Base-by-base conservation (phyloP, 352 stramenopile genomes). In the Phytophthora nicotianae region DNA sequence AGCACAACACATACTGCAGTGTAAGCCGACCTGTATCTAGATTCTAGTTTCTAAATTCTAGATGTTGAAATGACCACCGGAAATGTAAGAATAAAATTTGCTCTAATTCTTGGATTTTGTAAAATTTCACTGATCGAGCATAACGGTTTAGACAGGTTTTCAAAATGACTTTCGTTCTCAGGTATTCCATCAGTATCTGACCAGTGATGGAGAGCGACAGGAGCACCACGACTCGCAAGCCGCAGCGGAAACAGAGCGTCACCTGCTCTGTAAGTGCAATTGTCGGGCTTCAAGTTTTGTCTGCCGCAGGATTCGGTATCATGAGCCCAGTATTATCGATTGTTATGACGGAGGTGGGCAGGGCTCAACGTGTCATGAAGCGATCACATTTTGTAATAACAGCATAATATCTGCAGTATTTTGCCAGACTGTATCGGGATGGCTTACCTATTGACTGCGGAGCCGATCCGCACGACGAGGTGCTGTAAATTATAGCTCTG, bases 271-370 rank as follows among this genome's bases (percentile, higher is more conserved):
- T 91, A 42, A 50, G 50, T 23, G 58, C 74, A 56, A 72, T 87
- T 17, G 59, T 84, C 2, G 79, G 68, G 1, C 76, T 91, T 11
- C 64, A 69, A 14, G 52, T 89, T 21, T 53, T 92, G 11, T 66
- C 77, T 50, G 68, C 79, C 37, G 72, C 74, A 10, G 81, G 77
- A n/a, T 89, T 83, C 51, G 83, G 83, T 8, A 74, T 92, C 56
- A 70, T 90, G 49, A 77, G 74, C 52, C 81, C 83, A 2, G 78
- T 92, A 58, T 56, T 92, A 37, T 76, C 81, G 2, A 88, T 90
- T 58, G 67, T 81, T 38, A 84, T 72, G 51, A 90, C 81, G 10
- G 81, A 92, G 77, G 83, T 89, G 35, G 7, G n/a, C 21, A 27
- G 5, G n/a, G 33, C 5, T 17, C 10, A 49, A 58, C n/a, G 19